Evolutionary conservation across 2,329 filamentous ascomycete species (phyloP), one percentile per base, ranked within the genome.

Genomic region (Coniochaeta ligniaria): DNA sequence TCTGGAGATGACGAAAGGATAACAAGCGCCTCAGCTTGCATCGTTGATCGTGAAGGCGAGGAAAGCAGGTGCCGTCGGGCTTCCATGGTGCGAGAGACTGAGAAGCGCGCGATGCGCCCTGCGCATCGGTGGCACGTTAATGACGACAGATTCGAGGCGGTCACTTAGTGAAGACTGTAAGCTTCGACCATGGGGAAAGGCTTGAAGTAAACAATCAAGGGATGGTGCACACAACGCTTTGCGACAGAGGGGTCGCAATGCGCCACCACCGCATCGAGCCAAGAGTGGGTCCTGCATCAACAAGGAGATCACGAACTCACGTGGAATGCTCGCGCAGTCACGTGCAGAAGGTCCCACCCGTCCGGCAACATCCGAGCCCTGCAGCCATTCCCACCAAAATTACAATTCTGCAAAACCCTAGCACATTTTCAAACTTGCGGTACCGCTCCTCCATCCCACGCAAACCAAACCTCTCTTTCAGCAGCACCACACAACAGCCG

Each of bases 1-100:
- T 75, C 76, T n/a, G 83, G 82, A 5, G 83, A 84, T 0, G 82
- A 84, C 0, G 82, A 82, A 9, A 71, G 68, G 35, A 52, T 52
- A 14, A 52, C 47, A 5, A 52, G 47, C 6, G 26, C 26, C 24
- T 52, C 47, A n/a, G 22, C 47, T 31, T 52, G 22, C 47, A 52
- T 52, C 22, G 47, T 17, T 12, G 14, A 12, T 16, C 66, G 59
- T 3, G 66, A 60, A 12, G 72, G 71, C 17, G 73, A 73, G 7
- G 72, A 71, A 62, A 67, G 57, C 47, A 69, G 63, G 45, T 65
- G 45, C 60, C 73, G 67, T 60, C 70, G 63, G 60, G 72, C 65
- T 64, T 73, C 69, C 72, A 75, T 74, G 52, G 58, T 66, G 59
- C 63, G 67, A 62, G 59, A 63, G 57, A 66, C 71, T 60, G 71